Conservation (phyloP, 179 eudicot genomes). For the Beta lomatogona region DNA sequence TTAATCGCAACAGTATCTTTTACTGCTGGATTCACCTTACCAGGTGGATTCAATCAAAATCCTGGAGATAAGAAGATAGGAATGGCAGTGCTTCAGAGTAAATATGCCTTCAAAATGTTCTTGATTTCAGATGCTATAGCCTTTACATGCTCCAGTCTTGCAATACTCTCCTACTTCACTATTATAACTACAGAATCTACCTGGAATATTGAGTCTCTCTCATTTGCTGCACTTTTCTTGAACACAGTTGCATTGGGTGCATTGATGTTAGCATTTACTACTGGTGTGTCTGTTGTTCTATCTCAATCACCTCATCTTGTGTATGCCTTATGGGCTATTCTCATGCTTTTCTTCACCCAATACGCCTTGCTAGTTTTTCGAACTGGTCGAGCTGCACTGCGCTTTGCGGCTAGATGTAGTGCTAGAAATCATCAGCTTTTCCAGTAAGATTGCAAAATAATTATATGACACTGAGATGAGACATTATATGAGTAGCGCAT, state of each 20-base stretch:
- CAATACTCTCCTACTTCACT: conserved; percentile 13
- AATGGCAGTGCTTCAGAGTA: conserved; percentile 12
- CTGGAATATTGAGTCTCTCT: not conserved
- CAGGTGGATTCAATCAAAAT: conserved; percentile 25
- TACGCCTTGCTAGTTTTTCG: not conserved
- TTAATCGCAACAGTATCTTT: conserved; percentile 30
- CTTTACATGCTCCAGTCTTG: conserved; percentile 17
- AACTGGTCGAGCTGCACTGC: not conserved
- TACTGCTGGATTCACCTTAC: conserved; percentile 30
- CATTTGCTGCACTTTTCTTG: not conserved
- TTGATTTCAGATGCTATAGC: conserved; percentile 12
- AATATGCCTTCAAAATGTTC: conserved; percentile 18
- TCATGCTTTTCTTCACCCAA: not conserved
- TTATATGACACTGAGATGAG: too few species aligned
- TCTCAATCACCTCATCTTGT: not conserved
- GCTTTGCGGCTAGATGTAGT: not conserved
- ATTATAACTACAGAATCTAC: not conserved
- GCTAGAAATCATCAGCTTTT: not conserved
- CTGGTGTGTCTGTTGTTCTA: conserved; percentile 15
- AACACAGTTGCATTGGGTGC: conserved; percentile 7
- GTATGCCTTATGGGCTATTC: not conserved
- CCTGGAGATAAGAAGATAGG: not conserved
- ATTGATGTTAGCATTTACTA: conserved; percentile 20
- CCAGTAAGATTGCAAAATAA: not conserved
- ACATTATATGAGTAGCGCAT: too few species aligned